Base-by-base conservation (phyloP, 805 yeast genomes). In the Candida qinlingensis region DNA sequence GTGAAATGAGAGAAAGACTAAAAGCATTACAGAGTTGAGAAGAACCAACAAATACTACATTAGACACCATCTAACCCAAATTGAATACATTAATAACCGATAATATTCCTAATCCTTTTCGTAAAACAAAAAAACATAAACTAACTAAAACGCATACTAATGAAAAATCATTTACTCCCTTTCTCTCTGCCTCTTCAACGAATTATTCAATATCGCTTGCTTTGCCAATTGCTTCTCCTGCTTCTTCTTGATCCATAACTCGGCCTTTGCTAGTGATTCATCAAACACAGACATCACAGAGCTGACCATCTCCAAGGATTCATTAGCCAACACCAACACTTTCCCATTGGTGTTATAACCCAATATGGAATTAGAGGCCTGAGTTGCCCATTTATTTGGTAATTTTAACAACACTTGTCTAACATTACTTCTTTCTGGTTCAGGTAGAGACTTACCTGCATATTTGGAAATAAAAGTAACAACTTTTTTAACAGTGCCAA, bases 1-100 rank as follows among this genome's bases (percentile, higher is more conserved):
- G 80, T 54, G 90, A 85, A 56, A 92, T 94, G 97, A 77, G 96
- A 57, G 92, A 91, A 62, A 73, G 98, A 50, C 73, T 92, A 42
- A 82, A 75, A 58, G 97, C 97, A 0, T 69, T 92, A 51, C 97
- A 92, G 62, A 77, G 75, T 46, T 80, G 54, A 56, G 5, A 31
- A 31, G 11, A 31, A 31, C 34, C 34, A 8, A 31, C 34, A 31
- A 11, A 31, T 8, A 8, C 11, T 11, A 8, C 34, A 31, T 31
- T 8, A 8, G 8, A 8, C 11, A 31, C 34, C 11, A 31, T 8
- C 3, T 31, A 11, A 31, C 34, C 34, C 34, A 31, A 31, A 7
- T 13, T 10, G 12, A 33, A 33, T 33, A 33, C 35, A 25, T 37
- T 19, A 42, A 33, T 25, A 44, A 11, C 44, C 38, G 47, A 19